Evolutionary conservation across 805 yeast species (phyloP), one percentile per base, ranked within the genome.

Genomic region (Metschnikowia peoriensis): DNA sequence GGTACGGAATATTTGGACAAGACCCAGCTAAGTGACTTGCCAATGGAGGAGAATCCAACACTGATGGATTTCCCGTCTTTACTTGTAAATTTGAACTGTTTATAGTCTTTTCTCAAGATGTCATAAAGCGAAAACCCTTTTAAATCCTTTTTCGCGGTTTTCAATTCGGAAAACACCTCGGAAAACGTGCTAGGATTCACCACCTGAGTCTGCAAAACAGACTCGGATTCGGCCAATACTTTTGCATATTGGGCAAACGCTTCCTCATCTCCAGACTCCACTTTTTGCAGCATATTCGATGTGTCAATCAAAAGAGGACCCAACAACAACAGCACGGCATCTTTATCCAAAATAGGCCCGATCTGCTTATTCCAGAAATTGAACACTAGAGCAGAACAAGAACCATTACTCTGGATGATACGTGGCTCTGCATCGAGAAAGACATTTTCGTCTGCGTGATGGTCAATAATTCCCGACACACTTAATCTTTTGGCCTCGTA

Each of bases 231-330:
- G 14, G 28, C 29, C 38, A 68, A 51, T 7, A 67, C 50, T 11
- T 59, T 50, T 32, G 65, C 57, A 52, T 87, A 81, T 0, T 54
- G 38, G 1, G 70, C 58, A 34, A 76, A 66, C 0, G 83, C 84
- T 14, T 67, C 63, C 5, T 62, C 47, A 66, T 93, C 98, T 4
- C 72, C 74, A 0, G 64, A 62, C 56, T 86, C 89, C 4, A 87
- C 88, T 65, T 85, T 85, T 44, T 76, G 75, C 9, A 77, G 71
- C 73, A 90, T 70, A 59, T 86, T 84, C 5, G 83, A 70, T 0
- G 98, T 92, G 61, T 93, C 98, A 11, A 87, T 74, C 38, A 90
- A 62, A 32, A 88, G 77, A 1, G 97, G 94, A 0, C 89, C 85
- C 45, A 85, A 56, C 7, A 83, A 72, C 12, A 89, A 68, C 32